Base-by-base conservation (phyloP, 768 basidiomycete genomes). In the Trametes cingulata region DNA sequence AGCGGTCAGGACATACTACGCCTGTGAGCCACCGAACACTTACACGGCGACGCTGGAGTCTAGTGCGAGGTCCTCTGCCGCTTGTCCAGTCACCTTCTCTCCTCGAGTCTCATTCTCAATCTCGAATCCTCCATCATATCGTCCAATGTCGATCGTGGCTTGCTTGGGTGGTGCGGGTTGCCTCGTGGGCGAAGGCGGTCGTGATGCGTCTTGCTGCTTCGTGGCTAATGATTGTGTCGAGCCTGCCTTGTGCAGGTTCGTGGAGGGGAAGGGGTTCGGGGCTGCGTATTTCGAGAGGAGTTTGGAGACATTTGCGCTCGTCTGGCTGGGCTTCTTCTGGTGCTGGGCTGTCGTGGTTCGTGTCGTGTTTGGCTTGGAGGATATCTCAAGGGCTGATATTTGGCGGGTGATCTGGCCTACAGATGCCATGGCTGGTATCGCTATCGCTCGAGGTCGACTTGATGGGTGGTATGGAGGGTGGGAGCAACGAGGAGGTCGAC, bases 71-170 rank as follows among this genome's bases (percentile, higher is more conserved):
- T 90, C 81, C 65, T 86, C 81, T 0, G 91, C 93, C 2, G 91
- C 88, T 62, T 93, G 87, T 1, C 90, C 91, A 39, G 80, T 83
- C 1, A 93, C 84, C 20, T 76, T 76, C 67, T 88, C 84, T n/a
- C 89, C 89, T 61, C 87, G 78, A 64, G 86, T 90, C 69, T 89
- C 88, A 51, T 91, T 87, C 64, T 97, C 96, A 35, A 85, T 76
- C 75, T 97, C 95, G n/a, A 98, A 82, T 2, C 95, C 95, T n/a
- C 95, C 95, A 64, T 99, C 96, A 72, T 99, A 99, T 46, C 77
- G 82, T 27, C 96, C 95, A 35, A 97, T 93, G 68, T 93, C 92
- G 40, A 93, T 73, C 35, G 20, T 67, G 36, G 62, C 53, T 39
- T 65, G 40, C 14, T 56, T 49, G 51, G 58, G 20, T 57, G 51